These are phyloP conservation scores for Dothistroma septosporum DNA, from an alignment of 2,329 filamentous ascomycete species.

Conservation along the genomic window DNA sequence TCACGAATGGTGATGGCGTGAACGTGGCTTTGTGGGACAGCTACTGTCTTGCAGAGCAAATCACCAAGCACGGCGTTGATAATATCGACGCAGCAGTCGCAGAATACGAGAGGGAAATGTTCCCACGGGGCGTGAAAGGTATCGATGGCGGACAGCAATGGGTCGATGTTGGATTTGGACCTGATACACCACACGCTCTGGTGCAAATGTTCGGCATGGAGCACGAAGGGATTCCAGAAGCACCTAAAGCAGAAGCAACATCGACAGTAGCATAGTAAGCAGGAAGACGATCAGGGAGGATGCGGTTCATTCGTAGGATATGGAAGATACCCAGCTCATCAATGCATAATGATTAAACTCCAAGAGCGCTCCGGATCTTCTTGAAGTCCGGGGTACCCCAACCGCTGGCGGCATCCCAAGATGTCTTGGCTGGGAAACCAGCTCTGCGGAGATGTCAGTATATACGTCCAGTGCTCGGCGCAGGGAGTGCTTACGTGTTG, in stretches of 20 bases:
- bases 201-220: background rate
- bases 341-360: conserved; percentile 1
- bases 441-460: background rate
- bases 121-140: conserved; percentile 24
- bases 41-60: conserved; percentile 30
- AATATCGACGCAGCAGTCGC: conserved; percentile 25
- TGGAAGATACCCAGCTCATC: background rate
- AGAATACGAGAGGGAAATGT: conserved; percentile 34
- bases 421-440: conserved; percentile 24
- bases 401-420: conserved; percentile 29
- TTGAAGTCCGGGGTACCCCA: conserved; percentile 27
- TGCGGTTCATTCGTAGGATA: background rate
- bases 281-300: background rate
- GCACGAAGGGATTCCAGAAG: background rate
- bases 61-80: conserved; percentile 33
- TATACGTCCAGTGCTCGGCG: background rate
- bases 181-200: background rate
- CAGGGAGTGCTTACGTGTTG: conserved; percentile 6
- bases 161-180: background rate
- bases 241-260: background rate
- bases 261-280: background rate
- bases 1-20: conserved; percentile 38
- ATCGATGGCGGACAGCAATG: background rate
- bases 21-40: conserved; percentile 3
- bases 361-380: conserved; percentile 14